Evolutionary conservation across 2,329 filamentous ascomycete species (phyloP).

Genomic region (Fragosphaeria purpurea): DNA sequence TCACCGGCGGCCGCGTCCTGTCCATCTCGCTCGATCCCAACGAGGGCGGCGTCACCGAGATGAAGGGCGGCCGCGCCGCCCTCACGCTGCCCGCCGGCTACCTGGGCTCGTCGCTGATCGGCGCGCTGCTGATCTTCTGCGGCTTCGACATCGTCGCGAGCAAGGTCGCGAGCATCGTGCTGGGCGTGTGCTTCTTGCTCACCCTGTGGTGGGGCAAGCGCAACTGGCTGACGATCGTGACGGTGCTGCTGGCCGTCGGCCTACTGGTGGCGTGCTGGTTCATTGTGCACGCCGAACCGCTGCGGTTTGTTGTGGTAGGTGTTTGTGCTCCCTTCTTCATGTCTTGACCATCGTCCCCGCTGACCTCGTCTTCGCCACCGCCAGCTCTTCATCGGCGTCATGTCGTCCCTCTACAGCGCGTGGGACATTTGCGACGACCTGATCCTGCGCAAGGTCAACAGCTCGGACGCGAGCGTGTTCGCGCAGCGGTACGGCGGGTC

Average conservation of each 20-base stretch:
- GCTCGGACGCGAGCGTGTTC: slow-evolving; percentile 69
- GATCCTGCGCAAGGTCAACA: slow-evolving; percentile 71
- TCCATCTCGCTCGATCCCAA: slow-evolving; percentile 57
- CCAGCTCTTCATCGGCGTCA: slow-evolving; percentile 68
- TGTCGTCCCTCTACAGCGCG: slow-evolving; percentile 70
- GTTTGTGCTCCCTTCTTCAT: neutral
- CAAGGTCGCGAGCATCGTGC: slow-evolving; percentile 65
- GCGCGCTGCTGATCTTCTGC: slow-evolving; percentile 66
- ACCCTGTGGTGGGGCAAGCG: slow-evolving; percentile 73
- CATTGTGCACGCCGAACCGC: slow-evolving; percentile 62
- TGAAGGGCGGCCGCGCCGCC: slow-evolving; percentile 60
- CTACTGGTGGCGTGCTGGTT: slow-evolving; percentile 70
- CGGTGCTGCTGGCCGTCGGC: slow-evolving; percentile 59
- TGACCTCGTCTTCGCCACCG: neutral
- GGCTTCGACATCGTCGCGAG: slow-evolving; percentile 74
- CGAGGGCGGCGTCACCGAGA: slow-evolving; percentile 70
- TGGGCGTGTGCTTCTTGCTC: slow-evolving; percentile 66
- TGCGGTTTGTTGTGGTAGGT: slow-evolving; percentile 49
- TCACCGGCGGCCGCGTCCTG: slow-evolving; percentile 58
- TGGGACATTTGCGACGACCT: slow-evolving; percentile 83
- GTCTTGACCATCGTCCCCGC: neutral
- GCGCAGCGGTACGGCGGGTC: slow-evolving; percentile 69
- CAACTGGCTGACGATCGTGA: slow-evolving; percentile 68
- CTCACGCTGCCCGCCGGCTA: slow-evolving; percentile 71
- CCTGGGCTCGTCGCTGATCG: slow-evolving; percentile 66